Base-by-base conservation (phyloP, 805 yeast species). In the Yarrowia porcina region DNA sequence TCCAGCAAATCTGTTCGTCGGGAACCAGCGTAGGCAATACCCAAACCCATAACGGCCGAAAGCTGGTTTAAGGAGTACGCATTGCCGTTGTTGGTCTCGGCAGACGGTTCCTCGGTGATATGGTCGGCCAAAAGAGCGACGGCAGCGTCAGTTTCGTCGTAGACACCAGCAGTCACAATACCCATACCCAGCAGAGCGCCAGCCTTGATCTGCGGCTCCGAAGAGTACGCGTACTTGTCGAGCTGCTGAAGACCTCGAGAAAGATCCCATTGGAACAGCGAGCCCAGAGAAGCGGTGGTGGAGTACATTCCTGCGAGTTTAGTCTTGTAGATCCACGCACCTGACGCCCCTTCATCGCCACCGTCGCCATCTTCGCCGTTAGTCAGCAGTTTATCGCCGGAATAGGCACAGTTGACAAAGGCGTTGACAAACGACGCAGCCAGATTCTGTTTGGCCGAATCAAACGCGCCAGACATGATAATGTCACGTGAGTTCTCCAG, bases 161-260 rank as follows among this genome's bases (percentile, higher is more conserved):
- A 97, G 63, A 94, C 93, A 75, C 96, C 96, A 21, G 96, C 82
- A 28, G 96, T 89, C 6, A 90, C 86, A 52, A 94, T 82, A 74
- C 98, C 99, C 75, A 90, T 90, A 74, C 98, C 99, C 67, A 94
- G 81, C 64, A 94, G 80, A 5, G 99, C 97, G 76, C 99, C 99
- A 7, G 98, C 97, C 76, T 90, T 90, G 68, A 92, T 84, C 71
- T 90, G 93, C 64, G 85, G 87, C 69, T 91, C 96, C 17, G 86
- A 82, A 4, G 96, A 87, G 71, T 92, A 92, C 64, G 93, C 78
- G 74, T 88, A 92, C 74, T 88, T 89, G 76, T 94, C 98, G 69
- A 94, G 80, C 64, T 83, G 84, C 76, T 93, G 97, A 67, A 94
- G 82, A 66, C 97, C 98, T 68, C 89, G 93, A 69, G 85, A 83